These are phyloP conservation scores for Cystobasidium ongulense DNA, from an alignment of 768 basidiomycete species.

Conservation along the genomic window DNA sequence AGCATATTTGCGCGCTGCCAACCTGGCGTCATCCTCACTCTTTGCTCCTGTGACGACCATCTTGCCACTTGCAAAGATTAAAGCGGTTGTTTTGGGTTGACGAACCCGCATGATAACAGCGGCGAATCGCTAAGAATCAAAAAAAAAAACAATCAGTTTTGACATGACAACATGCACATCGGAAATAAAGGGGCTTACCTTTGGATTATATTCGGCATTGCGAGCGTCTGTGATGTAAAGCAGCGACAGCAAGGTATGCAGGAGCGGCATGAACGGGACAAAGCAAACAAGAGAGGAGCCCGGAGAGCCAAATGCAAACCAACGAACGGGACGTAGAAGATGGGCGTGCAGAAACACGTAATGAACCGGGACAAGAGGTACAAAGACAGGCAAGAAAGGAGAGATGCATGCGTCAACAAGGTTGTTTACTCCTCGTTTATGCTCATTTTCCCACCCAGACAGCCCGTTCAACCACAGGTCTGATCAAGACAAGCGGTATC, in stretches of 20 bases:
- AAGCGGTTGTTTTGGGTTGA: constrained; percentile 97
- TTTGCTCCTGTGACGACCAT: constrained; percentile 99
- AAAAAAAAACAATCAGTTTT: not conserved
- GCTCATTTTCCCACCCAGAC: not conserved
- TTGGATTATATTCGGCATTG: constrained; percentile 99
- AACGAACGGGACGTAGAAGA: not conserved
- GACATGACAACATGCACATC: not conserved
- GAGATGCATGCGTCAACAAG: constrained; percentile 23
- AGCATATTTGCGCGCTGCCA: constrained; percentile 97
- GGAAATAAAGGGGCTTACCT: constrained; percentile 62
- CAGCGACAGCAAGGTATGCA: not conserved
- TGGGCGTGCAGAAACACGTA: not conserved
- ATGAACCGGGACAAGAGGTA: not conserved
- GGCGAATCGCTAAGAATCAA: constrained; percentile 97
- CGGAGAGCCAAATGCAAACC: not conserved
- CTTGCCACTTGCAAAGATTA: constrained; percentile 99
- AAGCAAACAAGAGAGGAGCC: not conserved
- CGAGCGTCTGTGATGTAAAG: constrained; percentile 55
- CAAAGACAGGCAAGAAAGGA: not conserved
- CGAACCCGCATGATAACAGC: constrained; percentile 99
- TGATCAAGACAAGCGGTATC: not conserved
- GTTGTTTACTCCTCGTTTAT: constrained; percentile 14
- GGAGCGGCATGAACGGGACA: not conserved
- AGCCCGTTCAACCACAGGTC: not conserved
- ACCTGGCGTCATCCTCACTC: constrained; percentile 91